Base-by-base conservation (phyloP, 2,329 filamentous ascomycete genomes). In the Emergomyces pasteurianus region DNA sequence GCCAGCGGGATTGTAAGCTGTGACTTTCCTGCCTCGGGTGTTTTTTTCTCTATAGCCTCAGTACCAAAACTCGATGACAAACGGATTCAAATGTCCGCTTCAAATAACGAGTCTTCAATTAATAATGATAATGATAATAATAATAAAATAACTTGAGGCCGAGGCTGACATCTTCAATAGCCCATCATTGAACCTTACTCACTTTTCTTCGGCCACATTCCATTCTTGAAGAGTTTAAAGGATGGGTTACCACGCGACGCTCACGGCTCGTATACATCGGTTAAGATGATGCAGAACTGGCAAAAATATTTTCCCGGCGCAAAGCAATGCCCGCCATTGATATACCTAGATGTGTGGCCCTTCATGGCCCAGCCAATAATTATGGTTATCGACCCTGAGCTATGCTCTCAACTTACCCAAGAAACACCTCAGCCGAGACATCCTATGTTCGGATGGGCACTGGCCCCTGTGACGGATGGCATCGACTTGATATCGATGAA, bases 401-500 rank as follows among this genome's bases (percentile, higher is more conserved):
- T 59, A 12, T 59, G 58, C 34, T 53, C 47, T n/a, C 58, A 59
- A 31, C 47, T 59, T 28, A 59, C 58, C 31, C 47, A 59, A 42
- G 58, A 59, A 53, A 53, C 58, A 18, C 58, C 58, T n/a, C 58
- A 59, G n/a, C 58, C 47, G 47, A 53, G 58, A 34, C 58, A 59
- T 54, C 16, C 47, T 2, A 59, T 59, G 36, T 59, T 59, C 23
- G 28, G 58, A 59, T 59, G 58, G 58, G 58, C 58, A 6, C n/a
- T 59, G 31, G 43, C 47, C 34, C 58, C 58, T n/a, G 47, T 59
- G 34, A 53, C 58, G 23, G 58, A 54, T n/a, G 47, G 58, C 3
- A 59, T 59, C 21, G 58, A 59, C 36, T n/a, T 59, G 21, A 54
- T 59, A 59, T 59, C 58, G 2, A 59, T 59, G 58, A 54, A 59